Base-by-base conservation (phyloP, 768 basidiomycete genomes). In the Paxillus ammoniavirescens region DNA sequence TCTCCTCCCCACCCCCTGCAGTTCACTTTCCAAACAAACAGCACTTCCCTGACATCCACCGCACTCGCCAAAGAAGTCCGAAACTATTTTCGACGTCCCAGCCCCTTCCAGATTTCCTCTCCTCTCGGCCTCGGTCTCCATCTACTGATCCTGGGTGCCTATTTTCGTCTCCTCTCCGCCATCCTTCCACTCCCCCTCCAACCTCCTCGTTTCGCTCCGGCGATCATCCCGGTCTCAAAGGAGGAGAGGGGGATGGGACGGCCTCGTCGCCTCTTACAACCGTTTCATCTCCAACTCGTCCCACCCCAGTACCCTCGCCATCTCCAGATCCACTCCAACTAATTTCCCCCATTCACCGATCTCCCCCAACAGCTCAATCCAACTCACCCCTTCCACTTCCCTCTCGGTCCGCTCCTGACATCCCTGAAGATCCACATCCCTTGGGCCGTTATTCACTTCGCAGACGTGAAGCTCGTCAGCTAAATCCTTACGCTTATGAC, bases 401-500 rank as follows among this genome's bases (percentile, higher is more conserved):
- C 43, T 43, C 54, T 9, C 40, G 5, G 8, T 21, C 49, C 21
- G 18, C 56, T 15, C 47, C 23, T 37, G 54, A 57, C 23, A 53
- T 65, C 12, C 55, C 63, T 8, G 57, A 52, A n/a, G 64, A 61
- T 52, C 49, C 54, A 26, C 56, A 54, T 3, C 61, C 54, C 14
- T 44, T 58, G 28, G 51, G 60, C 26, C 73, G 83, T 31, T 87
- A 87, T 63, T 69, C 80, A 1, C 70, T 89, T 36, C 82, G 88
- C 35, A 60, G 63, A 43, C 80, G 89, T 18, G 71, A 77, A 31
- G 66, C 76, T 36, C 72, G 77, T 17, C 89, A 91, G 61, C 55
- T 83, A 14, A 76, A 80, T 12, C 89, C 89, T 1, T 91, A 84
- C 59, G 75, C 73, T 10, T 76, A 77, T 33, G 87, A 90, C 53